These are phyloP conservation scores for Nemania sp. DNA, from an alignment of 2,329 filamentous ascomycete genomes.

Conservation along the genomic window DNA sequence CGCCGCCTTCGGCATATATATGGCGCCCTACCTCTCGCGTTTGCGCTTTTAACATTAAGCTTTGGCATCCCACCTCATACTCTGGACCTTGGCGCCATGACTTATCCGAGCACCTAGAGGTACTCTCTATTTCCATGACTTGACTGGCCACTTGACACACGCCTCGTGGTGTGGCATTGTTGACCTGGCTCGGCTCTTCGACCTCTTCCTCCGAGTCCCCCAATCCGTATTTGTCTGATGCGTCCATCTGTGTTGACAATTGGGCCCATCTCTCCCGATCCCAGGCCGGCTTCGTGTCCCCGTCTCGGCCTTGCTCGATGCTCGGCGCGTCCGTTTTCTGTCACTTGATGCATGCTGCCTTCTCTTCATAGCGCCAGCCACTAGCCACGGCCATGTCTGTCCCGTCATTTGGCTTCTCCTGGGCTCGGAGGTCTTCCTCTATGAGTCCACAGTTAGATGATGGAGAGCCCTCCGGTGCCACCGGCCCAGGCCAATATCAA, in stretches of 20 bases:
- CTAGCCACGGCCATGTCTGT: slow-evolving; percentile 48
- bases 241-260: slow-evolving; percentile 11
- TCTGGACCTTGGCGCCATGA: not conserved
- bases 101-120: not conserved
- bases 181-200: not conserved
- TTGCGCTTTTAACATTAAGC: not conserved
- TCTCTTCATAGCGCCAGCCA: not conserved
- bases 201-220: not conserved
- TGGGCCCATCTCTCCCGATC: not conserved
- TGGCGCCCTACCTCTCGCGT: not conserved
- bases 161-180: not conserved
- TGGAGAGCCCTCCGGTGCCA: slow-evolving; percentile 38
- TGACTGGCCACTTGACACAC: not conserved
- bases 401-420: slow-evolving; percentile 53
- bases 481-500: slow-evolving; percentile 32
- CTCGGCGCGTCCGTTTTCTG: not conserved
- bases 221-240: slow-evolving; percentile 1
- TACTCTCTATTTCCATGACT: not conserved
- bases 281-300: not conserved
- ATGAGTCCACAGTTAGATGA: slow-evolving; percentile 39
- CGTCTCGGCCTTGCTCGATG: not conserved
- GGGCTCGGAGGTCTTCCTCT: slow-evolving; percentile 50
- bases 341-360: not conserved
- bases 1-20: not conserved
- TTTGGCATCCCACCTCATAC: not conserved